Conservation (phyloP, 495 filamentous ascomycete species). For the Penicillium flavigenum region DNA sequence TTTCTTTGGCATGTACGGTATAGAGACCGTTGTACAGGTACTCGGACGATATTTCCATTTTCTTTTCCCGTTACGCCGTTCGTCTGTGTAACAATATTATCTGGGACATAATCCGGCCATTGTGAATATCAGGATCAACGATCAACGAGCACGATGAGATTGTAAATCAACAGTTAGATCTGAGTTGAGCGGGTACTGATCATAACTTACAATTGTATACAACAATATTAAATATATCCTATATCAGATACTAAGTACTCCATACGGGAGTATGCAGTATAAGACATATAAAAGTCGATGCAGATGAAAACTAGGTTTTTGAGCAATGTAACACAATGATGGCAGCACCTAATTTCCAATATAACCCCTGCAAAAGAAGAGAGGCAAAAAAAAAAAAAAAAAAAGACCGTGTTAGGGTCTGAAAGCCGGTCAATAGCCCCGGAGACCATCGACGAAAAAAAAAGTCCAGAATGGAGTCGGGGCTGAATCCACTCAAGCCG, state of each 20-base stretch:
- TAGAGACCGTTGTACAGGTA: neutral
- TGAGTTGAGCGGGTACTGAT: neutral
- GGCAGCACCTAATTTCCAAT: neutral
- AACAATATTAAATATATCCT: neutral
- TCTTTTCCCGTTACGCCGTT: neutral
- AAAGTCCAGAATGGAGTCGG: neutral
- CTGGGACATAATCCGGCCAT: neutral
- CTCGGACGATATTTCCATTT: neutral
- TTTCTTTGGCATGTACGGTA: neutral
- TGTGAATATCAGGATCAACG: conserved; percentile 1
- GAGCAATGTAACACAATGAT: neutral
- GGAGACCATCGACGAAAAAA: neutral
- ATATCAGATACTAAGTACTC: neutral
- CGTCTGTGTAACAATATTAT: neutral
- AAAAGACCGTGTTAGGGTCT: neutral
- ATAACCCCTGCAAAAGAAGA: neutral
- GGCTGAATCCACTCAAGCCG: conserved; percentile 12
- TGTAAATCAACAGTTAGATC: neutral
- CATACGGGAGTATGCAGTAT: neutral
- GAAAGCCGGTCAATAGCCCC: conserved; percentile 5
- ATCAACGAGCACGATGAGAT: neutral
- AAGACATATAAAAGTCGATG: neutral
- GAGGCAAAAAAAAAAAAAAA: neutral
- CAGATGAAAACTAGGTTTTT: neutral
- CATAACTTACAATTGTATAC: neutral